Base-by-base conservation (phyloP, 2,329 filamentous ascomycete species). In the Aureobasidium sp. region DNA sequence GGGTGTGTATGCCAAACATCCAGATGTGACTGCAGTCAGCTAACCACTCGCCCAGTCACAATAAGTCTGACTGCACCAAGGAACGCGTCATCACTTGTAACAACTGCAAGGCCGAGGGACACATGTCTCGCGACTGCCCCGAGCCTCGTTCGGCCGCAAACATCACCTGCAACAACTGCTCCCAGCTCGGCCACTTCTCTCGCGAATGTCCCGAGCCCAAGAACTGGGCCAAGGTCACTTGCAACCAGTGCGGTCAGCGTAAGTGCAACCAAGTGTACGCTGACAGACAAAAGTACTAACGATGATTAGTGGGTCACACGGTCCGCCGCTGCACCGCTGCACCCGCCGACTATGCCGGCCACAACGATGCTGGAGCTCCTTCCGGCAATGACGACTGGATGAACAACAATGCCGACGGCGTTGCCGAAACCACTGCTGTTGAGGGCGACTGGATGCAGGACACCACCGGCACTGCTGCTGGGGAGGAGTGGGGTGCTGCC, bases 171-270 rank as follows among this genome's bases (percentile, higher is more conserved):
- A 69, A 68, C 61, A 68, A 70, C 59, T 75, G 73, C 63, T 78
- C 79, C 44, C 78, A 85, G 73, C 83, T 76, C 61, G 85, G 85
- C 3, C 85, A 88, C 68, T 85, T 85, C 68, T 79, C 81, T 41
- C 78, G 78, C 37, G 84, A 87, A 68, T 88, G 85, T 68, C 84
- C 86, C 41, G 75, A 84, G 69, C 84, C 80, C 17, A 80, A 79
- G 63, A 82, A 81, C 52, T 67, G 75, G 76, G 65, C 67, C 45
- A 75, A 73, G 69, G 73, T 72, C 72, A 78, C 66, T 77, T 75
- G 77, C 65, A 71, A 67, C 61, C 77, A 77, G 68, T 79, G 77
- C 63, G 69, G 69, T 8, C 69, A 74, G 61, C 25, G 52, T 55
- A 25, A 44, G 57, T 61, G 2, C 9, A 15, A 7, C 17, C 22